A percentile compares a stretch with the other conserved stretches of the same genome.
These are phyloP conservation scores for Kwoniella sp. DNA, from an alignment of 768 basidiomycete genomes.

Conservation along the genomic window DNA sequence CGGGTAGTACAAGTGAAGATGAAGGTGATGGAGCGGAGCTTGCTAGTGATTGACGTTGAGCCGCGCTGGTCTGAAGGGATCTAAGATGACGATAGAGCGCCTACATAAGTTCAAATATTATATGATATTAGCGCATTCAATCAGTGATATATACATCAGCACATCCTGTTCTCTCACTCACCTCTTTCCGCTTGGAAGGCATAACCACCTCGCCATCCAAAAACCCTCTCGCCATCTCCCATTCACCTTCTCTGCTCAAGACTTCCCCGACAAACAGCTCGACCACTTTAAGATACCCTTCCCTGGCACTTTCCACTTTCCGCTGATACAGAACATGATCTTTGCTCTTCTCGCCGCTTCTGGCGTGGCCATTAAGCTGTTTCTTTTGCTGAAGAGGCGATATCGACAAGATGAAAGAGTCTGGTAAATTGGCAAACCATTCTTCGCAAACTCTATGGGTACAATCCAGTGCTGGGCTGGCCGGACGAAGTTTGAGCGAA, in stretches of 20 bases:
- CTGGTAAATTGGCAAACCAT: constrained; percentile 40
- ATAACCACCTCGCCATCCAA: constrained; percentile 45
- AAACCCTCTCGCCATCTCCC: constrained; percentile 49
- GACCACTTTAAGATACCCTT: constrained; percentile 47
- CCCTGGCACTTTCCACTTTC: constrained; percentile 34
- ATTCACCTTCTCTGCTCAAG: constrained; percentile 43
- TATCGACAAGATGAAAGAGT: constrained; percentile 29
- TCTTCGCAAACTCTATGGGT: constrained; percentile 39
- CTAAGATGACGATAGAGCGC: constrained; percentile 42
- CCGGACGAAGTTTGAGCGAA: constrained; percentile 38
- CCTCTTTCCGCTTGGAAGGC: constrained; percentile 48
- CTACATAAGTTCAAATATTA: constrained; percentile 19
- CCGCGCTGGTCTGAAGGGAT: constrained; percentile 18
- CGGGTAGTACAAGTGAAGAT: constrained; percentile 26
- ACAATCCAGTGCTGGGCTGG: constrained; percentile 18
- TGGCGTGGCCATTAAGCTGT: background rate
- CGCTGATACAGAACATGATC: constrained; percentile 17
- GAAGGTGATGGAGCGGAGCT: constrained; percentile 33
- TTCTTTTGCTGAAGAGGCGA: constrained; percentile 11
- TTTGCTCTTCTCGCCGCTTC: background rate
- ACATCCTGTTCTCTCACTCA: constrained; percentile 20
- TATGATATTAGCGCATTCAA: too few species aligned
- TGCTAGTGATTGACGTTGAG: constrained; percentile 8
- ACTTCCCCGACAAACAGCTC: constrained; percentile 50
- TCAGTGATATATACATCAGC: background rate